Conservation (phyloP, 1,284 basidiomycete genomes). For the Microbotryum saponariae region DNA sequence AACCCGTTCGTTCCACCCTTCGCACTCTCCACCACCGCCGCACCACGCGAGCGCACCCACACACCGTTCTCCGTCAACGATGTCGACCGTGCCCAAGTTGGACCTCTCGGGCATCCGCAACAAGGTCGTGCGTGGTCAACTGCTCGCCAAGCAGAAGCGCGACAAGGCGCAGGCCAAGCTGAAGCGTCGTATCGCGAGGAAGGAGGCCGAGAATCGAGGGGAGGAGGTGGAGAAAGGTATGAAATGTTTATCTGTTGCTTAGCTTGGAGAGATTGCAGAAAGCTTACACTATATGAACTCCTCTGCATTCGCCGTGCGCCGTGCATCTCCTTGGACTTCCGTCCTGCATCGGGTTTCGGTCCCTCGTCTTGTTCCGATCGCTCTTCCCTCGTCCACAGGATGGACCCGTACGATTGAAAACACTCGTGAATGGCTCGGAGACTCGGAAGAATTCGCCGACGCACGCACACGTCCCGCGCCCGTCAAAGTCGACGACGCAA, state of each 20-base stretch:
- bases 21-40: too few species aligned
- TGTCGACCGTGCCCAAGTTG: constrained; percentile 8
- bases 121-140: constrained; percentile 41
- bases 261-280: neutral
- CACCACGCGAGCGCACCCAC: neutral
- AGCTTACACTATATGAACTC: neutral
- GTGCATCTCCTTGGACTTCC: too few species aligned
- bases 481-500: constrained; percentile 33
- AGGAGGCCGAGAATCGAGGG: constrained; percentile 55
- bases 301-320: too few species aligned
- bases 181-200: constrained; percentile 63
- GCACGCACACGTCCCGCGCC: constrained; percentile 33
- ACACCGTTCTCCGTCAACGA: neutral
- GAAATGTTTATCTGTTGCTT: constrained; percentile 1
- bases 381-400: constrained; percentile 14
- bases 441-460: constrained; percentile 58
- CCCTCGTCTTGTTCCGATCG: neutral
- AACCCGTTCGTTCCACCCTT: too few species aligned
- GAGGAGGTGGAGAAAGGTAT: constrained; percentile 38
- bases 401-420: constrained; percentile 79
- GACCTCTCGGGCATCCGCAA: constrained; percentile 38
- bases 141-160: constrained; percentile 58
- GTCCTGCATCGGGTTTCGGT: neutral
- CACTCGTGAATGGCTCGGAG: constrained; percentile 77
- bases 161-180: constrained; percentile 75